Evolutionary conservation across 2,329 filamentous ascomycete species (phyloP).

Genomic region (Rasamsonia emersonii): DNA sequence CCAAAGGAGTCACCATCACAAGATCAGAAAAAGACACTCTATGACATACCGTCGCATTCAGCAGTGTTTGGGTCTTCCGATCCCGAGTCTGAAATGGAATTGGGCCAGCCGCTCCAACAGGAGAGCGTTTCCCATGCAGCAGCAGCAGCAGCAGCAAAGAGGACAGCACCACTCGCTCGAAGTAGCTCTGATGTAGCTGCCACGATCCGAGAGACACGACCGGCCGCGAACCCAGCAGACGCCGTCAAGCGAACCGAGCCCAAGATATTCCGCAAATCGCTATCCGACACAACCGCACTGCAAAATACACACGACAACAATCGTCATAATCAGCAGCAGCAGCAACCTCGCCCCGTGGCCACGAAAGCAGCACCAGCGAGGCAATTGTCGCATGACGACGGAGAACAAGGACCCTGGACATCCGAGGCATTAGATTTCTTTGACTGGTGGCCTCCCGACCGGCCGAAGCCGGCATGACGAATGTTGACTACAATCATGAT

Average conservation of each 20-base stretch:
- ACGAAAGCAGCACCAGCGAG: constrained; percentile 14
- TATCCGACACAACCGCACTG: constrained; percentile 26
- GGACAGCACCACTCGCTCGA: constrained; percentile 1
- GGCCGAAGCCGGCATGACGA: constrained; percentile 20
- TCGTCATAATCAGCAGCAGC: background rate
- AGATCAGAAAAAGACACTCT: constrained; percentile 2
- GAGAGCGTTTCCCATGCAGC: background rate
- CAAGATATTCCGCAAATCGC: constrained; percentile 22
- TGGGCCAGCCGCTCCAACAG: constrained; percentile 1
- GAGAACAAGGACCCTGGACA: constrained; percentile 34
- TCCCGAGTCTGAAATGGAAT: constrained; percentile 5
- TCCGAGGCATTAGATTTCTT: constrained; percentile 34
- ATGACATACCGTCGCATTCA: constrained; percentile 7
- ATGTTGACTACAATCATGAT: no score
- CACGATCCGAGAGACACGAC: constrained; percentile 1
- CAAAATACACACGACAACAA: constrained; percentile 11
- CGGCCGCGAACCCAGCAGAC: background rate
- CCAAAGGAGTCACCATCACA: constrained; percentile 4
- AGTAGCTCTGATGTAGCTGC: constrained; percentile 8
- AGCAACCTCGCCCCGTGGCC: constrained; percentile 8
- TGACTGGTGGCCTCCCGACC: constrained; percentile 35
- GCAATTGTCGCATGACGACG: constrained; percentile 10
- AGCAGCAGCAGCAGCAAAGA: background rate
- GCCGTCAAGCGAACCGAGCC: constrained; percentile 4
- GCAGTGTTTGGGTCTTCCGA: constrained; percentile 5